Evolutionary conservation across 768 basidiomycete genomes (phyloP), one percentile per base, ranked within the genome.

Genomic region (Leccinum incarnatum): DNA sequence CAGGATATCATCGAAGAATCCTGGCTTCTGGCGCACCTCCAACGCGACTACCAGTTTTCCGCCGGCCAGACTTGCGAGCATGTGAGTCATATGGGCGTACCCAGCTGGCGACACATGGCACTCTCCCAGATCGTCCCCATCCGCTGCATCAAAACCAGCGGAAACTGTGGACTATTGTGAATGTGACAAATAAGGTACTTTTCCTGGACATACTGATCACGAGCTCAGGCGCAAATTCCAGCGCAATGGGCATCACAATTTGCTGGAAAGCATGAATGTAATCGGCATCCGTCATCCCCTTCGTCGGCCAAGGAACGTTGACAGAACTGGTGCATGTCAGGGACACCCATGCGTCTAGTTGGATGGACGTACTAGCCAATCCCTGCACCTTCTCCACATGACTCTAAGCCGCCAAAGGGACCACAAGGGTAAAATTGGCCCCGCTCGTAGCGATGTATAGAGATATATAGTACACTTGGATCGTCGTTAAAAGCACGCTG

Each of bases 11-110:
- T 5, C 19, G 19, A 9, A 30, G 11, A 53, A 55, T 32, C 37
- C 29, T 29, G n/a, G 36, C 57, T 77, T 2, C 8, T 21, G 2
- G 30, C 62, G 51, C 57, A 96, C 96, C 83, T 99, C 97, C 45
- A 99, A 83, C 2, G 94, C 95, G 30, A 96, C 93, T 11, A 96
- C 92, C 15, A 99, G 66, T 66, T 86, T 90, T 3, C 97, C 97
- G 8, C 84, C 83, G 23, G 96, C 96, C 17, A 99, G 79, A 21
- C 89, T 85, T 42, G 87, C 83, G 9, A 99, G 80, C 93, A 99
- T 96, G 68, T 98, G 91, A 6, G 97, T 97, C 95, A 99, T 98
- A 66, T 98, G 97, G 0, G 94, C 94, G 72, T 94, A 99, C 5
- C 95, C 97, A 17, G 86, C 83, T 1, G 97, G 97, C 5, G 91